A percentile compares a stretch with the other conserved stretches of the same genome.
These are phyloP conservation scores for Flammula alnicola DNA, from an alignment of 1,284 basidiomycete species.

Conservation along the genomic window DNA sequence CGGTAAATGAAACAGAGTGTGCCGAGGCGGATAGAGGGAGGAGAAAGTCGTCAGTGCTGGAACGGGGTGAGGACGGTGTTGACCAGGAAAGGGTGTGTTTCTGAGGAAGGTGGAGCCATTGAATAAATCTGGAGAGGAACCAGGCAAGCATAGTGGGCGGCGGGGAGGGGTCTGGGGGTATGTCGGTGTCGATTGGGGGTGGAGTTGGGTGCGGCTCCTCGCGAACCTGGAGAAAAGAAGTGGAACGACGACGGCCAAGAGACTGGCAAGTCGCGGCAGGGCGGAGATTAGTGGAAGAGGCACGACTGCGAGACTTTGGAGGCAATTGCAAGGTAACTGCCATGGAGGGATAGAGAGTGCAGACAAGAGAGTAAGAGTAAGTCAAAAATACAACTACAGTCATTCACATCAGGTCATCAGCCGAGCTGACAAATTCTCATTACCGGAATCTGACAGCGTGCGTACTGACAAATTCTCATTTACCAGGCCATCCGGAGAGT, in stretches of 20 bases:
- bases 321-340: constrained; percentile 34
- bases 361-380: too few species aligned
- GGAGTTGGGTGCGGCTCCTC: constrained; percentile 12
- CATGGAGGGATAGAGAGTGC: constrained; percentile 17
- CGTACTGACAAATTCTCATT: background rate
- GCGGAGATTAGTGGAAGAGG: constrained; percentile 65
- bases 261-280: constrained; percentile 56
- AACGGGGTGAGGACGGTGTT: constrained; percentile 55
- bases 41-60: constrained; percentile 56
- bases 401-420: constrained; percentile 4
- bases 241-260: constrained; percentile 54
- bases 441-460: constrained; percentile 1
- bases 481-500: background rate
- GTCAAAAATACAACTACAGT: constrained; percentile 9
- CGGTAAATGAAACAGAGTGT: constrained; percentile 52
- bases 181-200: constrained; percentile 11
- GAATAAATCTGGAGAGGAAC: constrained; percentile 53
- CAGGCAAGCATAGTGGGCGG: constrained; percentile 52
- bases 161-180: constrained; percentile 2
- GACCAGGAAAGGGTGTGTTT: constrained; percentile 43
- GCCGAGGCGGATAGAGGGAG: constrained; percentile 75
- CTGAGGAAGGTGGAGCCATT: constrained; percentile 52
- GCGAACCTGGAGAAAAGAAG: constrained; percentile 37
- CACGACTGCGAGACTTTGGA: constrained; percentile 51
- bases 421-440: constrained; percentile 20